Base-by-base conservation (phyloP, 2,329 filamentous ascomycete species). In the Mariannaea elegans region DNA sequence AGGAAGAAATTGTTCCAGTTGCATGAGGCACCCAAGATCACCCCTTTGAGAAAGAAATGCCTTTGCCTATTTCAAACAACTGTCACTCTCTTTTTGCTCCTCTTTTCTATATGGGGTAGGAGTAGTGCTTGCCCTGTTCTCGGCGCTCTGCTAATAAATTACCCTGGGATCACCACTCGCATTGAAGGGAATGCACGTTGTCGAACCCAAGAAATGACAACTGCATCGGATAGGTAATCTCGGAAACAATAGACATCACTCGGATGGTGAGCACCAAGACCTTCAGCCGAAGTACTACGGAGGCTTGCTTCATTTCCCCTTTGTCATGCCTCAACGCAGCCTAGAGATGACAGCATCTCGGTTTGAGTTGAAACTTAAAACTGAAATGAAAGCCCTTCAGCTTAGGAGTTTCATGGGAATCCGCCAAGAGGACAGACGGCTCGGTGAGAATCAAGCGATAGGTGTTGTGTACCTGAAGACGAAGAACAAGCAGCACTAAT, bases 301-400 rank as follows among this genome's bases (percentile, higher is more conserved):
- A 19, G 24, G 44, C 29, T 59, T 32, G 56, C 49, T 36, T 54
- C 49, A 10, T 54, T 48, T 24, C 13, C 29, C 9, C 42, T 59
- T 5, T 8, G 27, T 13, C 24, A 39, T 16, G 45, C 29, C 27
- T 16, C 12, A 19, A 27, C 1, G n/a, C 9, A 16, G 21, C 32
- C 14, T 19, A 4, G 9, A 10, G 18, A 49, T 24, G 32, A 36
- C n/a, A 16, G 14, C 29, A 21, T 36, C 14, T 13, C 19, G 14
- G 44, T 2, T 1, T 29, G 44, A 7, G 27, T 7, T 31, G 27
- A 31, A 12, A 31, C 27, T 31, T 7, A n/a, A n/a, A n/a, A n/a
- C n/a, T 12, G 32, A n/a, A 9, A 36, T 10, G 32, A 36, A 36
- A 36, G 32, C n/a, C n/a, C n/a, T n/a, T n/a, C n/a, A n/a, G n/a